These are phyloP conservation scores for Wickerhamomyces sp. DNA, from an alignment of 1,139 yeast species.

Conservation along the genomic window DNA sequence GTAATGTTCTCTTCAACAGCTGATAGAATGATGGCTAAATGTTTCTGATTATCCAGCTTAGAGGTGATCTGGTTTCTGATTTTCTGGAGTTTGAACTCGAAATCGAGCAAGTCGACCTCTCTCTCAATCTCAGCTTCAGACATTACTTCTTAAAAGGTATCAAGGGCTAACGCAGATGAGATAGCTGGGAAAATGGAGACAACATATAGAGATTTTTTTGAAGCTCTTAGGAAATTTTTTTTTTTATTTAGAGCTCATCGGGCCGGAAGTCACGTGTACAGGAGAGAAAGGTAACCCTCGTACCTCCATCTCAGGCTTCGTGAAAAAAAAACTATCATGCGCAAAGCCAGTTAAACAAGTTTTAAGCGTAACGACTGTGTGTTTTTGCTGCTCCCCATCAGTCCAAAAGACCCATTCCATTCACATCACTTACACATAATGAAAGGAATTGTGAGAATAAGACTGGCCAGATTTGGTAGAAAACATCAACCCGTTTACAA, in stretches of 20 bases:
- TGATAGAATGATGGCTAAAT: conserved; percentile 64
- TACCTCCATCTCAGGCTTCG: too few relatives aligned
- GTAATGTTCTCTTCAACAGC: conserved; percentile 88
- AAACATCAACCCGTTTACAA: conserved; percentile 83
- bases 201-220: too few relatives aligned
- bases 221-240: not conserved
- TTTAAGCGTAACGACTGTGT: too few relatives aligned
- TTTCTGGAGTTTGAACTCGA: conserved; percentile 64
- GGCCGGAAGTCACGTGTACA: conserved; percentile 1
- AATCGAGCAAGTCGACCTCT: conserved; percentile 48
- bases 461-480: conserved; percentile 92
- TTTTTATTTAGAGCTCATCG: conserved; percentile 16
- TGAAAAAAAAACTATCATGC: too few relatives aligned
- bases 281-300: too few relatives aligned
- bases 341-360: too few relatives aligned
- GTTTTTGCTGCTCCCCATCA: too few relatives aligned
- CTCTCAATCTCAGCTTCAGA: conserved; percentile 29
- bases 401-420: too few relatives aligned
- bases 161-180: too few relatives aligned
- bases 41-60: conserved; percentile 80
- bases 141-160: not conserved
- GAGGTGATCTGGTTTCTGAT: conserved; percentile 69
- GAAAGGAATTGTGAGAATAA: conserved; percentile 51
- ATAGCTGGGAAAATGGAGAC: too few relatives aligned
- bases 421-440: too few relatives aligned